These are phyloP conservation scores for Yamadazyma atlantica DNA, from an alignment of 1,139 yeast genomes.

Conservation along the genomic window DNA sequence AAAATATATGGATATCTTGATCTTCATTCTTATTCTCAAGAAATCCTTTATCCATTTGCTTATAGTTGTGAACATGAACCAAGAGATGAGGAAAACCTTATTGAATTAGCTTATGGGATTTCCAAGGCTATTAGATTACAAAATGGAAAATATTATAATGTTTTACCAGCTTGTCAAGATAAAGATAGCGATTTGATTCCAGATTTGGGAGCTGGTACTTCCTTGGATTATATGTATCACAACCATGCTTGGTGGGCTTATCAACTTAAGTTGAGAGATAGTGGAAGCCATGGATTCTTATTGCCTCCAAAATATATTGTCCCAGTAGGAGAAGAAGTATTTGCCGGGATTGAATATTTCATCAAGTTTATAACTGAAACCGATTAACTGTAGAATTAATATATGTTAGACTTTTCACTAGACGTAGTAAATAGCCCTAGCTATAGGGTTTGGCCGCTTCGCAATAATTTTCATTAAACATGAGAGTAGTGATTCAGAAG, in stretches of 20 bases:
- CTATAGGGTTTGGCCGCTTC: too few species aligned
- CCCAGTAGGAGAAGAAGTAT: conserved; percentile 77
- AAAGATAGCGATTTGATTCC: conserved; percentile 70
- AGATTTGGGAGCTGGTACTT: conserved; percentile 77
- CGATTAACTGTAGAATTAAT: conserved; percentile 16
- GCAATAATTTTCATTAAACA: conserved; percentile 38
- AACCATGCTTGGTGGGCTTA: conserved; percentile 82
- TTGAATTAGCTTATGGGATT: conserved; percentile 80
- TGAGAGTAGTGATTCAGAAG: conserved; percentile 88
- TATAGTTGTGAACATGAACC: conserved; percentile 73
- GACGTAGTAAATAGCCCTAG: too few species aligned
- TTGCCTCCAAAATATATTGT: conserved; percentile 68
- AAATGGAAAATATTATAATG: conserved; percentile 64
- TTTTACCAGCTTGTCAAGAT: conserved; percentile 77
- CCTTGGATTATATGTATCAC: conserved; percentile 83
- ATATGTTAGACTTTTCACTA: too few species aligned
- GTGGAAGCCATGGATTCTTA: conserved; percentile 81
- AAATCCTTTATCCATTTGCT: conserved; percentile 79
- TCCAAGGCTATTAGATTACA: conserved; percentile 67
- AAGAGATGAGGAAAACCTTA: conserved; percentile 74
- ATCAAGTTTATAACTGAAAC: conserved; percentile 58
- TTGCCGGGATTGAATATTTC: conserved; percentile 68
- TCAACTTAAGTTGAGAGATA: conserved; percentile 78
- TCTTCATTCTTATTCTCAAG: conserved; percentile 83
- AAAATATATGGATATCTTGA: conserved; percentile 75